Evolutionary conservation across 192 early-diverging fungal species (phyloP).

Genomic region (Umbelopsis ramanniana): DNA sequence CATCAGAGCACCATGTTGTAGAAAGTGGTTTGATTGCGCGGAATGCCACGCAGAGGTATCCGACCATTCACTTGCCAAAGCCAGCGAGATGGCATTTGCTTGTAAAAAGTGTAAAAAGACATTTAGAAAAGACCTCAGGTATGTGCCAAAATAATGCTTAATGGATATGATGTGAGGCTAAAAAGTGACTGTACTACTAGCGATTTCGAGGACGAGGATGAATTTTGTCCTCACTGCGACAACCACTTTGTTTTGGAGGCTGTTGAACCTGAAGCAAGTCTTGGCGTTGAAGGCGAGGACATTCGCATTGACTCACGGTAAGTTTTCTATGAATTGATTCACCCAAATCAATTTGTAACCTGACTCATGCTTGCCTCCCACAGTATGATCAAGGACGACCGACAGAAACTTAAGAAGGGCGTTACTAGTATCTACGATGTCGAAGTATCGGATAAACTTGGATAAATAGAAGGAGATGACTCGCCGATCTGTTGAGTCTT

Average conservation of each 20-base stretch:
- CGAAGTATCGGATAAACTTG: constrained; percentile 33
- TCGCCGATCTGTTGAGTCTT: background rate
- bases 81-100: constrained; percentile 91
- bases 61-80: constrained; percentile 79
- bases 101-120: constrained; percentile 99
- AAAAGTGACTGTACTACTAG: constrained; percentile 37
- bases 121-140: constrained; percentile 89
- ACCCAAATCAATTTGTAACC: background rate
- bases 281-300: constrained; percentile 95
- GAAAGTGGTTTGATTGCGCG: constrained; percentile 96
- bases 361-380: background rate
- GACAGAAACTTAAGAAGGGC: background rate
- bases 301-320: constrained; percentile 73
- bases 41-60: constrained; percentile 88
- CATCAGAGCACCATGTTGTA: constrained; percentile 92
- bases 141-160: background rate
- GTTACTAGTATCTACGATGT: constrained; percentile 35
- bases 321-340: background rate
- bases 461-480: constrained; percentile 27
- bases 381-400: constrained; percentile 38
- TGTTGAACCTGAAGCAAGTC: constrained; percentile 78
- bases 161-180: background rate
- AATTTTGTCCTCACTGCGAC: constrained; percentile 98
- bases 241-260: constrained; percentile 97
- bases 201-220: constrained; percentile 92